Base-by-base conservation (phyloP, 2,329 filamentous ascomycete genomes). In the Talaromyces sp. region DNA sequence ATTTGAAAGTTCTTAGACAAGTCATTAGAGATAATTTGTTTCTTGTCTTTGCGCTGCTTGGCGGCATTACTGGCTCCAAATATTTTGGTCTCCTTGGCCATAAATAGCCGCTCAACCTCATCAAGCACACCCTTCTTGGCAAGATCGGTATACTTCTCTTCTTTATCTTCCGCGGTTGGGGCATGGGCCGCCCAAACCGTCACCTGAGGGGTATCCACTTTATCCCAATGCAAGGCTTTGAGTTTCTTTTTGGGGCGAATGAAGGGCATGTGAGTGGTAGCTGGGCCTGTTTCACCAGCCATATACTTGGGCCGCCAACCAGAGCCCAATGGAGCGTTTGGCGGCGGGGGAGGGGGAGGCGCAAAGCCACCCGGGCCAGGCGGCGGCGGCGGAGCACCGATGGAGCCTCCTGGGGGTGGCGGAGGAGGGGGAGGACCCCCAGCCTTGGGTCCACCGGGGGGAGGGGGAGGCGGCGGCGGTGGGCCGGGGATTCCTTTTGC, bases 151-250 rank as follows among this genome's bases (percentile, higher is more conserved):
- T 97, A 97, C 73, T 97, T 97, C 75, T 96, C 90, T 76, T 99
- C 94, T 68, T 92, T 90, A 56, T 89, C 89, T 70, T 95, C 87
- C 4, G 86, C 84, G n/a, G 90, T 95, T 4, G 90, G 88, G 27
- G 89, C 85, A 71, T 96, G 91, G 7, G 85, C 82, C 30, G 91
- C 92, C 93, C 93, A 97, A 64, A 97, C 90, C 49, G 93, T 97
- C 46, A 91, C 89, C 70, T 94, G 86, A 19, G 91, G 90, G 48
- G 89, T 84, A 74, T 99, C 94, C 49, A 99, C 91, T 80, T 97
- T 97, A 76, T 99, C 94, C 93, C 94, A 97, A 77, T 99, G 94
- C 63, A 99, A 82, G 54, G 93, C 93, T 85, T 99, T 99, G 74
- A 99, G 90, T 41, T 55, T 55, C 86, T 96, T 97, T 84, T 97